These are phyloP conservation scores for Leccinellum luteum DNA, from an alignment of 768 basidiomycete genomes.

Conservation along the genomic window DNA sequence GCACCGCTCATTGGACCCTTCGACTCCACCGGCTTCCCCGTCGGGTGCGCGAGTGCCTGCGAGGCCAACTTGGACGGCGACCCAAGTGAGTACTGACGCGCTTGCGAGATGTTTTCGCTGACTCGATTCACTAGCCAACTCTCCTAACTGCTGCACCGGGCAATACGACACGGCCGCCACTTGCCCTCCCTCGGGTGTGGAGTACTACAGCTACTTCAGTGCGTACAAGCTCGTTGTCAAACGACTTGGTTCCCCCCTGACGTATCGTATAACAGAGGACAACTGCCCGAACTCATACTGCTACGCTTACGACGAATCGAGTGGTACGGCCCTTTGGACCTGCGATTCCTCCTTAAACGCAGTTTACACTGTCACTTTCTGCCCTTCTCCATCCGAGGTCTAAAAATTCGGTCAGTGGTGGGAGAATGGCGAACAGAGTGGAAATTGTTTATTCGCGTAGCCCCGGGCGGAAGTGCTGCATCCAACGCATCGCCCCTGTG, in stretches of 20 bases:
- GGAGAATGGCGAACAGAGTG: neutral
- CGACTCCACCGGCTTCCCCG: constrained; percentile 49
- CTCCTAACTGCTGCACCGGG: constrained; percentile 66
- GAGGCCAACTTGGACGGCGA: constrained; percentile 35
- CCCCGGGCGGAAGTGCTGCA: neutral
- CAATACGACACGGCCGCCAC: constrained; percentile 47
- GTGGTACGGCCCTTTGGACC: constrained; percentile 45
- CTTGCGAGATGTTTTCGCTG: neutral
- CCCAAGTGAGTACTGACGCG: constrained; percentile 22
- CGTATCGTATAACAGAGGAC: constrained; percentile 27
- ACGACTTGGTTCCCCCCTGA: neutral
- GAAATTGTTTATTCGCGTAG: neutral
- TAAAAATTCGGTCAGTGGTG: neutral
- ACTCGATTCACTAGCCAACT: constrained; percentile 41
- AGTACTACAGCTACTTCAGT: constrained; percentile 49
- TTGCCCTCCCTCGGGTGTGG: constrained; percentile 49
- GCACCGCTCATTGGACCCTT: constrained; percentile 48
- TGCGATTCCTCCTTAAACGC: constrained; percentile 36
- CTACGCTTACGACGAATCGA: constrained; percentile 51
- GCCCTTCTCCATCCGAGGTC: constrained; percentile 28
- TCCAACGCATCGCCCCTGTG: neutral
- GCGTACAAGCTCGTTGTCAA: constrained; percentile 4
- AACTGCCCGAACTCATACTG: constrained; percentile 48
- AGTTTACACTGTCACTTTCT: constrained; percentile 48
- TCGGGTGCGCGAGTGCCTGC: constrained; percentile 65